Evolutionary conservation across 2,329 filamentous ascomycete species (phyloP), one percentile per base, ranked within the genome.

Genomic region (Venturia oleaginea): DNA sequence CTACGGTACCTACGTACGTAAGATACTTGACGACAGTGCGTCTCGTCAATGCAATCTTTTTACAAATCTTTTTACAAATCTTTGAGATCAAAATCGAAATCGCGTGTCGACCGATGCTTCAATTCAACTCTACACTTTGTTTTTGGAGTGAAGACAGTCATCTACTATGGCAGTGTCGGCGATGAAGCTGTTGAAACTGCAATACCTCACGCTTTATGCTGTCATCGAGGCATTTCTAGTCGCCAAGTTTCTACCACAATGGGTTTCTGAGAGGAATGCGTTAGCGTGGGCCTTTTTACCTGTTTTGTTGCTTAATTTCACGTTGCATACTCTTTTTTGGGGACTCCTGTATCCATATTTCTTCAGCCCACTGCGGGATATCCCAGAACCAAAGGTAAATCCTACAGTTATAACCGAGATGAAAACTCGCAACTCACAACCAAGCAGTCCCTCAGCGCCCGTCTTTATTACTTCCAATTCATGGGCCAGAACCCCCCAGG

Each of bases 291-390:
- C 43, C 1, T 43, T 63, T 8, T 11, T 54, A 15, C 30, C 22
- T 34, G n/a, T 46, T 22, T 5, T 63, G 1, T 3, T 55, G 13
- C 15, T 43, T 11, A 63, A 51, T 42, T 32, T 4, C 46, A 32
- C 40, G 8, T 15, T 63, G 2, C 46, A 55, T 24, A 42, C 38
- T 30, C 17, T 66, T 7, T 66, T 55, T 27, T 38, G 24, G 40
- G 55, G 66, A 11, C 15, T 65, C 1, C 51, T 66, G 27, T 66
- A 60, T 59, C 64, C 64, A 38, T 65, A 34, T 32, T 65, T 24
- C 43, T 19, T 76, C 13, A 76, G 72, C 17, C 76, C 77, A 3
- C 67, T 78, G 10, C 70, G 76, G 15, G 71, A 77, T 65, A 68
- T 79, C 6, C 77, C 77, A 2, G 65, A 69, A 15, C 70, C 72